Evolutionary conservation across 1,284 basidiomycete species (phyloP), one percentile per base, ranked within the genome.

Genomic region (Somion occarium): DNA sequence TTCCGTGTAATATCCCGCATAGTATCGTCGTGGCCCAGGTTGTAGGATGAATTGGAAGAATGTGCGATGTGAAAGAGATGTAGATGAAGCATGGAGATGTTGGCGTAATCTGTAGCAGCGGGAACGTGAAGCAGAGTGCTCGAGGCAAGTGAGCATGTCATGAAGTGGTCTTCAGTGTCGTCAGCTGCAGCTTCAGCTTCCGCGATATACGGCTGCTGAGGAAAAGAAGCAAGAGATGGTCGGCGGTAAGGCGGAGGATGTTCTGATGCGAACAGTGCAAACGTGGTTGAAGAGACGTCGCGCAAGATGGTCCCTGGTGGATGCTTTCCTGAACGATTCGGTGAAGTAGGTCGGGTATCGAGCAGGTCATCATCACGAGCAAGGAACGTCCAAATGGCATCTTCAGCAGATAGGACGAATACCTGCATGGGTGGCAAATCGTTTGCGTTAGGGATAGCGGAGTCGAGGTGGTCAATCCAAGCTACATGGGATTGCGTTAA

Each of bases 1-100:
- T 80, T 88, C 38, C 67, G 71, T n/a, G 80, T 78, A 57, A 89
- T 75, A 52, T 87, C 85, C 24, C 68, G 67, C 51, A 78, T 70
- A 12, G 78, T 72, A 50, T 72, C 63, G 37, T 65, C 58, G 18
- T 75, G 73, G 34, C 38, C 52, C 27, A 39, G 51, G 43, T 23
- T 41, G 25, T 48, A 55, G 2, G 71, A 66, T 12, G 76, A 75
- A 20, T 66, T 64, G 2, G 68, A 57, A 5, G 74, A 76, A 51
- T 67, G 69, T 24, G 65, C 63, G 30, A 72, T 71, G 56, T 80
- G 70, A 19, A 88, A 69, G n/a, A 85, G 71, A 64, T 85, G 80
- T 27, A 87, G 66, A 44, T 82, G 76, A 38, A 83, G 69, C 68
- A 83, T 82, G 1, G 74, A 67, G 44, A 76, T 69, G 0, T 74